Evolutionary conservation across 164 flowering plant genomes (phyloP), one percentile per base, ranked within the genome.

Genomic region (Nymphaea thermarum): DNA sequence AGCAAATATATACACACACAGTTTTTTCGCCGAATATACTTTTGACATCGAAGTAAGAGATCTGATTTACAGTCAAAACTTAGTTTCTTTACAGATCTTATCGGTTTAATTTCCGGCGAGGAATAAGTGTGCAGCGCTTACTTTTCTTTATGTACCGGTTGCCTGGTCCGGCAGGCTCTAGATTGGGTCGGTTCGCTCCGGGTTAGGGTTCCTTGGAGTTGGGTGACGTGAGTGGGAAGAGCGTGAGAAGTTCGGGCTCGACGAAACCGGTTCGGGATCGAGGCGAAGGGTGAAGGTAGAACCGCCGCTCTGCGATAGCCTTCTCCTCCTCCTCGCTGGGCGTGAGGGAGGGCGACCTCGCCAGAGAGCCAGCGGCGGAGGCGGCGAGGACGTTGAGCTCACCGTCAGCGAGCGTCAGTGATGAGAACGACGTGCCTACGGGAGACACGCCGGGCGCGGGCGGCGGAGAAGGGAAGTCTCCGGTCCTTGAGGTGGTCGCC

Each of bases 201-300:
- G 57, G 57, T 51, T 15, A 44, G 8, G 57, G 14, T 51, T 51
- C 57, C 14, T 51, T 51, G 57, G 42, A 42, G 61, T 69, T 69
- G 7, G 77, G 81, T 63, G 80, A 78, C 17, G 75, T 71, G 10
- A 79, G 73, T 8, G 81, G 87, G 63, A 86, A 86, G 78, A 87
- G 74, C 5, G 78, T 42, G 8, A 89, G 89, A 44, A 89, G 69
- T 66, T 82, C 82, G 42, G 89, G 92, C 67, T 86, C 85, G 4
- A 67, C 44, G 15, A 51, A 51, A 8, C 57, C 57, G 6, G 76
- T 67, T 73, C 44, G 78, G 44, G 83, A 81, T 57, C 81, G 61
- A 4, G 91, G 86, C 2, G 88, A 89, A 11, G 87, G 85, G 70
- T 85, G 89, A 75, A 88, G 65, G 69, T 82, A 89, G 74, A 89